A percentile compares a stretch with the other conserved stretches of the same genome.
Conservation (phyloP, 1,139 yeast species). For the Entelexis paramagnoliae region DNA sequence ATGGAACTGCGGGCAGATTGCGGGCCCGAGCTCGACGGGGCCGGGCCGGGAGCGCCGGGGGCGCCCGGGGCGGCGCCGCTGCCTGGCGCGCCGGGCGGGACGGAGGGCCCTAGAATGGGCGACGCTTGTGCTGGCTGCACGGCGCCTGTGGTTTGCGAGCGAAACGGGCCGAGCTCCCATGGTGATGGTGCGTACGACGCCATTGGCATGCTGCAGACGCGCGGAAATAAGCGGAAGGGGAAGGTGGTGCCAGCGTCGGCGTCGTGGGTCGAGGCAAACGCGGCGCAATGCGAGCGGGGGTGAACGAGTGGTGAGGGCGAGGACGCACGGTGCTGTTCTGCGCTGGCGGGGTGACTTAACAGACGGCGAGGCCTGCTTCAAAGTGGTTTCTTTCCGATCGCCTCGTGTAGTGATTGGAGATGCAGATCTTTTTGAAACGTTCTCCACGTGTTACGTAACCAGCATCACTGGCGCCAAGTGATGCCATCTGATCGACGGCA, state of each 20-base stretch:
- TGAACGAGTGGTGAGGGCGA: not conserved
- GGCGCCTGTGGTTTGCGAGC: slow-evolving; percentile 8
- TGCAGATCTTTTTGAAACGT: slow-evolving; percentile 6
- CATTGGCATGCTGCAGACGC: slow-evolving; percentile 8
- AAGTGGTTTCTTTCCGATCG: not conserved
- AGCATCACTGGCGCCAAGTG: slow-evolving; percentile 3
- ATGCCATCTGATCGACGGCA: slow-evolving; percentile 6
- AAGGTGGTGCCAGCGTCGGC: not conserved
- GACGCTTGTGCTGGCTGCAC: not conserved
- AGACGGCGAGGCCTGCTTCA: not conserved
- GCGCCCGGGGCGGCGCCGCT: slow-evolving; percentile 2
- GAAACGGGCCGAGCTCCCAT: slow-evolving; percentile 17
- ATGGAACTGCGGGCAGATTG: not conserved
- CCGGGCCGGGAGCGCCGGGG: not conserved
- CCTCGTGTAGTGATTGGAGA: not conserved
- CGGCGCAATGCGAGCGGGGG: not conserved
- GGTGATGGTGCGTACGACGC: slow-evolving; percentile 12
- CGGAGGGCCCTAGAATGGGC: not conserved
- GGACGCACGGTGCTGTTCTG: not conserved
- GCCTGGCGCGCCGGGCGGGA: slow-evolving; percentile 2
- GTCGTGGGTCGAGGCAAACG: not conserved
- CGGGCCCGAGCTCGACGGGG: not conserved
- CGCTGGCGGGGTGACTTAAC: not conserved
- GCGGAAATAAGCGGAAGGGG: not conserved
- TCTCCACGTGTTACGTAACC: slow-evolving; percentile 7